phyloP scores from a whole-genome alignment of 352 stramenopile genomes.

The Lagenidium sp. region DNA sequence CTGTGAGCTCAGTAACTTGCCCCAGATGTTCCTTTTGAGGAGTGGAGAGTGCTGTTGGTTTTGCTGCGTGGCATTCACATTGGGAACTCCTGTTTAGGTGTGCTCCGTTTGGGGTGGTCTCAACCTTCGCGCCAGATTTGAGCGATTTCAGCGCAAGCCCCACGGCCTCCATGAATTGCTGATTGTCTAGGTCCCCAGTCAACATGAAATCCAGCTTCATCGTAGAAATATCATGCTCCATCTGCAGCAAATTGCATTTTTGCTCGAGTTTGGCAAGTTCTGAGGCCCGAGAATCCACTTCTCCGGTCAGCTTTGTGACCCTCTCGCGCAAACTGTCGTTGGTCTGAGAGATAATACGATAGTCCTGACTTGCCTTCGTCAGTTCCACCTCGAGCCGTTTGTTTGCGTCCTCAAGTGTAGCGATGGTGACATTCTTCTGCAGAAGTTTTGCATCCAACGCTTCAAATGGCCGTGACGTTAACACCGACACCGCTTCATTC shows the following conservation, averaged over 20 bases:
- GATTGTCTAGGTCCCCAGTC: conserved; percentile 11
- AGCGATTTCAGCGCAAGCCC: conserved; percentile 42
- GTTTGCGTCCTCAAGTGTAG: conserved; percentile 29
- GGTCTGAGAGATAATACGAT: conserved; percentile 10
- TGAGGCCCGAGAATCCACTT: too few species aligned
- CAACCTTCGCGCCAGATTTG: conserved; percentile 13
- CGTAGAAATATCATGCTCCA: conserved; percentile 30
- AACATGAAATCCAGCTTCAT: conserved; percentile 54
- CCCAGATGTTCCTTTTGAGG: too few species aligned
- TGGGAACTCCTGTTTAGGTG: too few species aligned
- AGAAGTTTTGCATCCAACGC: conserved; percentile 26
- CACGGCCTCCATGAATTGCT: conserved; percentile 37
- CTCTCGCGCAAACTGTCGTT: conserved; percentile 14
- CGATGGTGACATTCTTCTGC: conserved; percentile 36
- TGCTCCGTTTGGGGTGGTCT: too few species aligned
- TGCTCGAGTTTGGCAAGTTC: too few species aligned
- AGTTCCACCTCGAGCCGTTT: conserved; percentile 11
- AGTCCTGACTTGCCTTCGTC: conserved; percentile 13
- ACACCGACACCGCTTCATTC: conserved; percentile 28
- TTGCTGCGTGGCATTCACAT: too few species aligned
- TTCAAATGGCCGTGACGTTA: conserved; percentile 49
- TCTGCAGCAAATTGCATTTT: conserved; percentile 5
- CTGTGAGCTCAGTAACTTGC: not conserved
- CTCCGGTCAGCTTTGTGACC: conserved; percentile 8
- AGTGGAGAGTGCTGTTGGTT: too few species aligned